These are phyloP conservation scores for Glycine latifolia DNA, from an alignment of 306 rosid genomes.

Conservation along the genomic window DNA sequence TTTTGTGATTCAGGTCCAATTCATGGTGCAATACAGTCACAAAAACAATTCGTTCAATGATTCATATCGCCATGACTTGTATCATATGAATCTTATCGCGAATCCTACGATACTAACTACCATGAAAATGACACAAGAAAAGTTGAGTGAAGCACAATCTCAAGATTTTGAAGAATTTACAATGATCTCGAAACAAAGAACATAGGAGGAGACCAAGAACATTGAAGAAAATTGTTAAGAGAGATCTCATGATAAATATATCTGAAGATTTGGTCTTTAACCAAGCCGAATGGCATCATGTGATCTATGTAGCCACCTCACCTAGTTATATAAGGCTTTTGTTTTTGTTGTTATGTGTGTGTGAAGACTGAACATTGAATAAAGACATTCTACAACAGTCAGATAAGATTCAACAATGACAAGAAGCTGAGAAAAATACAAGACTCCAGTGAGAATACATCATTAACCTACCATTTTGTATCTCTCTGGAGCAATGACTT, in stretches of 20 bases:
- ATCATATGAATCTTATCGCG: neutral
- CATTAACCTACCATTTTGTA: conserved; percentile 51
- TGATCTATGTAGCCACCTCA: neutral
- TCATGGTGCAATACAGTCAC: neutral
- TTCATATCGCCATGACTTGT: neutral
- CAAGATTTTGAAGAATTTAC: neutral
- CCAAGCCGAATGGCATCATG: neutral
- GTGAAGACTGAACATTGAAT: conserved; percentile 29
- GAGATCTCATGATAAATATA: neutral
- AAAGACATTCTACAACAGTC: conserved; percentile 23
- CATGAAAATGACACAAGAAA: neutral
- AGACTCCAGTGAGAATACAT: neutral
- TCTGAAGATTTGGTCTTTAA: neutral
- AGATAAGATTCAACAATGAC: conserved; percentile 25
- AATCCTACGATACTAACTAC: neutral
- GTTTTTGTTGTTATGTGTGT: neutral
- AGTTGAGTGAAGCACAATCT: neutral
- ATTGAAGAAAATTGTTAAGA: neutral
- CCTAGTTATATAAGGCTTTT: neutral
- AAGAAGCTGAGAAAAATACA: conserved; percentile 26
- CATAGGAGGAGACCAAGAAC: neutral
- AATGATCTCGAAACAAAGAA: neutral
- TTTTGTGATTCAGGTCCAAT: too few species aligned
- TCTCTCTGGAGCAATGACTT: conserved; percentile 46
- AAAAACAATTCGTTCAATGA: neutral